Conservation (phyloP, 441 rosid species). For the Populus tomentosa region DNA sequence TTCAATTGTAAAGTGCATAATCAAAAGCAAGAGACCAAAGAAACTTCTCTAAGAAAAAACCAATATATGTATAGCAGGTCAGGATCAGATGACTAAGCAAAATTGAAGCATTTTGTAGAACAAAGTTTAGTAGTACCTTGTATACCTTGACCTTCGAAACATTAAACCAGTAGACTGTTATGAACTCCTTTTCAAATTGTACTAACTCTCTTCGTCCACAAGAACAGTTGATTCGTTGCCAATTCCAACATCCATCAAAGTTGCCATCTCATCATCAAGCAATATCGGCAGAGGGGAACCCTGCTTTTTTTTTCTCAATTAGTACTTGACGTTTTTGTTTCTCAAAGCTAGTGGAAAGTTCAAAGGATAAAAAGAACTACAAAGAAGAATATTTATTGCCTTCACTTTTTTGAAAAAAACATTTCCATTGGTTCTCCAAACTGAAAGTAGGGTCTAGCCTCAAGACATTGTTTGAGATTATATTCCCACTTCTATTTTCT, state of each 20-base stretch:
- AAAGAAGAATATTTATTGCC: background rate
- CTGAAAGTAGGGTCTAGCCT: background rate
- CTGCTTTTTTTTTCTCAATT: conserved; percentile 34
- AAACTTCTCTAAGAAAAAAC: background rate
- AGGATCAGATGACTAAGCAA: background rate
- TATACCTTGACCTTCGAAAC: background rate
- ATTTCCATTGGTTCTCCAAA: background rate
- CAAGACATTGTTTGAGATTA: background rate
- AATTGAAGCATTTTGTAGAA: background rate
- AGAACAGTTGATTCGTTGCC: conserved; percentile 62
- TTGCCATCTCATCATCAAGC: conserved; percentile 80
- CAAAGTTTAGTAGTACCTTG: background rate
- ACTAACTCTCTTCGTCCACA: conserved; percentile 63
- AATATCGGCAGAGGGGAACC: conserved; percentile 70
- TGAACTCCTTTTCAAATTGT: background rate
- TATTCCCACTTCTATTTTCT: background rate
- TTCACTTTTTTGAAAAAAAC: background rate
- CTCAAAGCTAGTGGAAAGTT: background rate
- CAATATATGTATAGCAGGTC: background rate
- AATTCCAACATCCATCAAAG: conserved; percentile 66
- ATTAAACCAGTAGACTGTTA: background rate
- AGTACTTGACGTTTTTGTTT: background rate
- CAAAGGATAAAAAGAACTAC: background rate
- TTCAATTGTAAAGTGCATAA: background rate
- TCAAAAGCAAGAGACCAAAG: background rate